phyloP scores from a whole-genome alignment of 2,329 filamentous ascomycete species.

The Aureobasidium sp. region DNA sequence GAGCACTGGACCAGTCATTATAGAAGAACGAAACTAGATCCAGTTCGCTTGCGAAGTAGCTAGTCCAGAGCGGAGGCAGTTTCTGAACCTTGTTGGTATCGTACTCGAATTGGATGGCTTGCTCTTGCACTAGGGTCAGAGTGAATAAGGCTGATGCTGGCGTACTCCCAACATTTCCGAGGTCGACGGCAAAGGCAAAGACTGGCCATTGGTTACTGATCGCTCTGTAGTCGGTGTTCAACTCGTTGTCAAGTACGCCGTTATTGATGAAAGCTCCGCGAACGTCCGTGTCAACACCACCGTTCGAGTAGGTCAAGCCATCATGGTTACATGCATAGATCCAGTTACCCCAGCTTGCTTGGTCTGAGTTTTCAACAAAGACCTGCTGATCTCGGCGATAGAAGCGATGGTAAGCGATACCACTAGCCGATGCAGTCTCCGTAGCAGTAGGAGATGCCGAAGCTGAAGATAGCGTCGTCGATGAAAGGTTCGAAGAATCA shows the following conservation, averaged over 20 bases:
- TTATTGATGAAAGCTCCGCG: conserved; percentile 37
- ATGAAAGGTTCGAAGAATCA: neutral
- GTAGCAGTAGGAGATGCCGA: neutral
- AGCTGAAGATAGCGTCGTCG: neutral
- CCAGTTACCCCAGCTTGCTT: conserved; percentile 45
- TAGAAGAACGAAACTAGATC: conserved; percentile 41
- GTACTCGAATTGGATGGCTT: conserved; percentile 44
- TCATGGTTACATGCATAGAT: conserved; percentile 42
- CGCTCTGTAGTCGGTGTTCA: conserved; percentile 40
- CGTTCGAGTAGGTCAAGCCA: conserved; percentile 39
- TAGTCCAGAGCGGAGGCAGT: conserved; percentile 43
- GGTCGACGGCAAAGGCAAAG: conserved; percentile 43
- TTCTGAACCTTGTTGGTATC: conserved; percentile 28
- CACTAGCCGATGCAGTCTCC: neutral
- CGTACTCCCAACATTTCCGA: conserved; percentile 35
- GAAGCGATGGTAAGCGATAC: conserved; percentile 23
- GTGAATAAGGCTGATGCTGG: conserved; percentile 37
- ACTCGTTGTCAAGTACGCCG: conserved; percentile 36
- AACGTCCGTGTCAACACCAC: conserved; percentile 34
- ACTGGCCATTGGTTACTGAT: conserved; percentile 42
- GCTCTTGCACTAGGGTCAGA: conserved; percentile 41
- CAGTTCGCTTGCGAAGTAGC: conserved; percentile 39
- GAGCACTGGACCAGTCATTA: conserved; percentile 35
- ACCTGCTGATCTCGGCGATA: conserved; percentile 23
- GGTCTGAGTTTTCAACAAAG: conserved; percentile 40